These are phyloP conservation scores for Ophiostoma triangulosporum DNA, from an alignment of 2,329 filamentous ascomycete species.

Conservation along the genomic window DNA sequence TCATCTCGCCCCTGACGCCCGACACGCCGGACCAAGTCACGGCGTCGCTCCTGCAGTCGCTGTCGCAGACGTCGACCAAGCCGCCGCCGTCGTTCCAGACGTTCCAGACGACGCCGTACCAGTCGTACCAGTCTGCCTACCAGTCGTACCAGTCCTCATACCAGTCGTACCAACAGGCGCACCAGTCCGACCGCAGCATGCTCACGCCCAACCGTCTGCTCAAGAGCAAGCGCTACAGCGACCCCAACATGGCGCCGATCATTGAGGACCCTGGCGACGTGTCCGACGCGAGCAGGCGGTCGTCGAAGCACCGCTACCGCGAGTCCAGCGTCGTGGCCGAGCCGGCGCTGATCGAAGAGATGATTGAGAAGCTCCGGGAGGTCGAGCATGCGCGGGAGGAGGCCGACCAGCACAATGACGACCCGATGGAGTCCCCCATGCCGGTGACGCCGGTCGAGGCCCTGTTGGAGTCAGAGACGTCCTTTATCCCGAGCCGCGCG, in stretches of 20 bases:
- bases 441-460: neutral
- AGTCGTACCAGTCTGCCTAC: neutral
- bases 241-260: slow-evolving; percentile 10
- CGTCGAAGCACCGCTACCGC: slow-evolving; percentile 2
- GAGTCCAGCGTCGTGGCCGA: neutral
- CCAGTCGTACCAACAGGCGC: neutral
- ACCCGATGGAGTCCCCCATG: neutral
- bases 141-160: neutral
- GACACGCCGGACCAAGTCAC: slow-evolving; percentile 4
- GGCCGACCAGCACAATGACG: neutral
- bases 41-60: slow-evolving; percentile 3
- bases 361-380: neutral
- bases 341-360: neutral
- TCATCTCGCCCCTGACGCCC: neutral
- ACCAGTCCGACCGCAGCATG: neutral
- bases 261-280: slow-evolving; percentile 11
- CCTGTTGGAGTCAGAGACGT: neutral
- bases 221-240: slow-evolving; percentile 9
- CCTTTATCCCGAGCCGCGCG: slow-evolving; percentile 6
- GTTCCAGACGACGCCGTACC: neutral
- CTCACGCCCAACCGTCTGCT: slow-evolving; percentile 5
- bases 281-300: neutral
- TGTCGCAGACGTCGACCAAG: slow-evolving; percentile 5
- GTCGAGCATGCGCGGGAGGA: neutral
- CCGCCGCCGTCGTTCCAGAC: slow-evolving; percentile 2